Base-by-base conservation (phyloP, 306 rosid genomes). In the Sicyos baderoa region DNA sequence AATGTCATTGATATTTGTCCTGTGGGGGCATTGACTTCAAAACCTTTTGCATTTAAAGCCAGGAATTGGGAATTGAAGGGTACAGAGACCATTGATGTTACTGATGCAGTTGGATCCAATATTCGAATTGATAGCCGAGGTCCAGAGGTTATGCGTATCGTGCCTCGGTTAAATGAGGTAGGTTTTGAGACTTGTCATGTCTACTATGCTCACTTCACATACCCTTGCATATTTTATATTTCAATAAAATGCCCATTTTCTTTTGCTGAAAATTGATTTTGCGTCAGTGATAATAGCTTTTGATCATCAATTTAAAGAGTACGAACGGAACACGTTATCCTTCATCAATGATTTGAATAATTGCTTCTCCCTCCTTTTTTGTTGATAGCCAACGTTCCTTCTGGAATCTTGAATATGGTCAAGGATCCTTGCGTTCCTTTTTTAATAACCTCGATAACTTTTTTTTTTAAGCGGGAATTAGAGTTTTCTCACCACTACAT, bases 11-110 rank as follows among this genome's bases (percentile, higher is more conserved):
- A 94, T 79, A 94, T 94, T 70, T 94, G 99, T 81, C 99, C 96
- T 32, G 97, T 94, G 12, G 97, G 99, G 69, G 99, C 99, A 47
- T 84, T 90, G 77, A 90, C 99, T 62, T 94, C 99, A 0, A 94
- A 94, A 78, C 96, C 99, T n/a, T 94, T 88, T 85, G 99, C 99
- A 71, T 94, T 94, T 85, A 94, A 94, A 77, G 99, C 97, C 55
- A 82, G 97, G 16, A 94, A 94, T 76, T 94, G 97, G 96, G 99
- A 94, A 80, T 79, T 94, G 77, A 94, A 94, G 81, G 94, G 97
- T 53, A 94, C 97, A 17, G 96, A 94, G 75, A 90, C 59, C 80
- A 90, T 94, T 81, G 99, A 94, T 78, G 95, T 94, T 79, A 94
- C 96, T 76, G 97, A 94, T 81, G 99, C 99, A 22, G 96, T 94